Percentiles rank a stretch among this genome's conserved stretches.
Evolutionary conservation across 2,329 filamentous ascomycete genomes (phyloP).

Genomic region (Sarocladium oryzae): DNA sequence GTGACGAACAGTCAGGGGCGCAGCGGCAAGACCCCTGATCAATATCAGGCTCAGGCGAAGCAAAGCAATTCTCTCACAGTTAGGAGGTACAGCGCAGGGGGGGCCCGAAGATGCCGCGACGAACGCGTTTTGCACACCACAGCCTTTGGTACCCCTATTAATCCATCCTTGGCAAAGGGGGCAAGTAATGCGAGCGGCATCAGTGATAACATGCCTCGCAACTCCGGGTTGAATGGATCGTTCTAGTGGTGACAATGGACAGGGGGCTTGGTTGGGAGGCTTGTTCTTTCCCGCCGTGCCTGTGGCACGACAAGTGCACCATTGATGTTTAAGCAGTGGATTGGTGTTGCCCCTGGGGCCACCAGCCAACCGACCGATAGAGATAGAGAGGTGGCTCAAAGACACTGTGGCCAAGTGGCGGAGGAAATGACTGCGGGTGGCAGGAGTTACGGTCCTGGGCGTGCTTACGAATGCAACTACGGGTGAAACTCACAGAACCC

Average conservation of each 20-base stretch:
- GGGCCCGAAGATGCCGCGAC: not conserved
- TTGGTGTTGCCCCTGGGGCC: not conserved
- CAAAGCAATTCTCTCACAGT: not conserved
- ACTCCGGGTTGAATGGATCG: not conserved
- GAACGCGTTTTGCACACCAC: not conserved
- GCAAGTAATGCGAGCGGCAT: slow-evolving; percentile 1
- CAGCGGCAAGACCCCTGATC: not conserved
- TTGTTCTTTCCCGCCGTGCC: not conserved
- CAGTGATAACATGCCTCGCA: not conserved
- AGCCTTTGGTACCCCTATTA: not conserved
- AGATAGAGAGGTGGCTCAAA: not conserved
- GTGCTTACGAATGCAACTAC: slow-evolving; percentile 6
- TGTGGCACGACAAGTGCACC: not conserved
- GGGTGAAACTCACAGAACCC: not conserved
- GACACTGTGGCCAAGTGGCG: not conserved
- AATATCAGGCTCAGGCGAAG: not conserved
- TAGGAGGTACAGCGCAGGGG: not conserved
- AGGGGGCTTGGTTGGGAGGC: not conserved
- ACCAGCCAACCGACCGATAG: too few species aligned
- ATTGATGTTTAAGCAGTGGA: not conserved
- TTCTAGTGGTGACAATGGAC: not conserved
- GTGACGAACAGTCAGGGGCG: too few species aligned
- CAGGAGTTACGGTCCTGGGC: slow-evolving; percentile 2
- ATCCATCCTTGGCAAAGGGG: not conserved
- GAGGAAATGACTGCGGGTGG: slow-evolving; percentile 8